Evolutionary conservation across 306 rosid species (phyloP).

Genomic region (Vicia sativa): DNA sequence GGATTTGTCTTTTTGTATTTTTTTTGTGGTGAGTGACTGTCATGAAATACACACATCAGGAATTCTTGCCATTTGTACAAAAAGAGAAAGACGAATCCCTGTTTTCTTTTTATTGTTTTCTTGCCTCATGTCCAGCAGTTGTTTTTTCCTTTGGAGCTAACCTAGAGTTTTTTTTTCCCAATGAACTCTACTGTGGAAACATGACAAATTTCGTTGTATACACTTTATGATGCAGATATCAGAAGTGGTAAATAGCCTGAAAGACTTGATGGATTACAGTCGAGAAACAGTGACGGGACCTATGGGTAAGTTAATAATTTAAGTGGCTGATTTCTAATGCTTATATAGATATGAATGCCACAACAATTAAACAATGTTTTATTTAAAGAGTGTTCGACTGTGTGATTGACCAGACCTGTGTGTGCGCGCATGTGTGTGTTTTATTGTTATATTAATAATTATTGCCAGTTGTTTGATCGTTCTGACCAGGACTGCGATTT

Average conservation of each 20-base stretch:
- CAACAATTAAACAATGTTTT: slow-evolving; percentile 10
- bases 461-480: slow-evolving; percentile 38
- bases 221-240: slow-evolving; percentile 71
- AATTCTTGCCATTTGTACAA: slow-evolving; percentile 29
- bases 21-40: slow-evolving; percentile 4
- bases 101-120: neutral
- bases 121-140: slow-evolving; percentile 5
- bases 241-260: slow-evolving; percentile 98
- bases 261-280: slow-evolving; percentile 97
- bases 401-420: no score
- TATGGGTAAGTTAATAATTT: slow-evolving; percentile 70
- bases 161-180: neutral
- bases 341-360: slow-evolving; percentile 2
- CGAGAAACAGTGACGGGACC: slow-evolving; percentile 88
- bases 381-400: slow-evolving; percentile 1
- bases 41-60: slow-evolving; percentile 11
- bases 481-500: slow-evolving; percentile 10
- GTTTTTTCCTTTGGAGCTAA: neutral
- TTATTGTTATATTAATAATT: slow-evolving; percentile 4
- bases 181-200: slow-evolving; percentile 1
- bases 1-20: neutral
- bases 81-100: neutral
- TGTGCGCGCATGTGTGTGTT: neutral
- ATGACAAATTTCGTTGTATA: slow-evolving; percentile 29
- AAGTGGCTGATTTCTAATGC: slow-evolving; percentile 21